Percentiles rank a stretch among this genome's conserved stretches.
Conservation (phyloP, 805 yeast species). For the Ascoidea tarda region DNA sequence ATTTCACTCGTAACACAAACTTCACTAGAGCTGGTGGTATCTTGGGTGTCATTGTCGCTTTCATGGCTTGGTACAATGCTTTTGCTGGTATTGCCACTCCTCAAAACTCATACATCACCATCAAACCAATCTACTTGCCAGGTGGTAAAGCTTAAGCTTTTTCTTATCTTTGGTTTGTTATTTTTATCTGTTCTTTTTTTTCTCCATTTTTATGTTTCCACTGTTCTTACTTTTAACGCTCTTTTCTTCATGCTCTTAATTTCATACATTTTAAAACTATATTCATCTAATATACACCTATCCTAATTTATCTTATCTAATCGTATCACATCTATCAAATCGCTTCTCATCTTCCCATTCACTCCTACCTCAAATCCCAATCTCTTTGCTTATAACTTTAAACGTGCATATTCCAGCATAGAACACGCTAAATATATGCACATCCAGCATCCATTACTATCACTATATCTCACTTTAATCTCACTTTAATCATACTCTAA, state of each 20-base stretch:
- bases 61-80: constrained; percentile 59
- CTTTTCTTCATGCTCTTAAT: not conserved
- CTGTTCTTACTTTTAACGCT: not conserved
- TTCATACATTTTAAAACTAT: not conserved
- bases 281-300: not conserved
- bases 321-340: no score
- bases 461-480: no score
- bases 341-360: no score
- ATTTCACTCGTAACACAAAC: constrained; percentile 23
- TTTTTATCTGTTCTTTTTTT: not conserved
- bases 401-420: no score
- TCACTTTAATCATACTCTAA: no score
- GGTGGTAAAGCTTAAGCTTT: constrained; percentile 5
- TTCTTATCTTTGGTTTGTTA: not conserved
- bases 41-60: constrained; percentile 44
- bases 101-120: constrained; percentile 46
- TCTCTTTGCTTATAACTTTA: no score
- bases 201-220: not conserved
- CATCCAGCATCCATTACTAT: no score
- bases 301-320: no score
- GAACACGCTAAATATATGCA: no score
- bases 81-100: constrained; percentile 53
- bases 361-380: no score
- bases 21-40: constrained; percentile 45
- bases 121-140: constrained; percentile 28